Base-by-base conservation (phyloP, 345 rosid genomes). In the Eucalyptus sideroxylon region DNA sequence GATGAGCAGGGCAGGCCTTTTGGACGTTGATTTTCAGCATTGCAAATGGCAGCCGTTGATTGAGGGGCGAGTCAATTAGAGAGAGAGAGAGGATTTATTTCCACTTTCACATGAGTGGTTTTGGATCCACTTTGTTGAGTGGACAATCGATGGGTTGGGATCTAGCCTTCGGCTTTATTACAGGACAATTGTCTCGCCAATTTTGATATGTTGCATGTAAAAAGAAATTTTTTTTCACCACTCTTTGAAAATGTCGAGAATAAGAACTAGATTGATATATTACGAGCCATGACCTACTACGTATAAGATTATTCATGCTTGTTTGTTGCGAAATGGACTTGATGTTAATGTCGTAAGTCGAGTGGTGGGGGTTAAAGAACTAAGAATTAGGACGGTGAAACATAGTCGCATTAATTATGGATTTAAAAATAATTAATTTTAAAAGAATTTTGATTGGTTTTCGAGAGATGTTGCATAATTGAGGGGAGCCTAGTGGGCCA, bases 221-320 rank as follows among this genome's bases (percentile, higher is more conserved):
- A 7, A 1, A 42, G 9, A 44, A 0, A 44, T 8, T 8, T 44
- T 44, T 8, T 44, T 44, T 44, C 3, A 44, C 1, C 47, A 44
- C 47, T 44, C 47, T 44, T 44, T 2, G 9, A 44, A 44, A 44
- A 44, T 44, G 3, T 44, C 3, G 1, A 34, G 1, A 34, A 37
- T 17, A 37, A 16, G 1, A 69, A 69, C 34, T 5, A 17, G 2
- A 5, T 34, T 7, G 2, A 34, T 34, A 34, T 9, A 8, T 34
- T 34, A 15, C 19, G 0, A 7, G 11, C 3, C 19, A n/a, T 30
- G 77, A 65, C 17, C 1, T 62, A 13, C 3, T 8, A 0, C 0
- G 0, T 4, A 0, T 15, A 1, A 65, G 5, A 65, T 4, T 65
- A n/a, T 15, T 7, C 4, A 65, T 65, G 21, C 19, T n/a, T 19